Evolutionary conservation across 2,329 filamentous ascomycete genomes (phyloP), one percentile per base, ranked within the genome.

Genomic region (Monilinia aucupariae): DNA sequence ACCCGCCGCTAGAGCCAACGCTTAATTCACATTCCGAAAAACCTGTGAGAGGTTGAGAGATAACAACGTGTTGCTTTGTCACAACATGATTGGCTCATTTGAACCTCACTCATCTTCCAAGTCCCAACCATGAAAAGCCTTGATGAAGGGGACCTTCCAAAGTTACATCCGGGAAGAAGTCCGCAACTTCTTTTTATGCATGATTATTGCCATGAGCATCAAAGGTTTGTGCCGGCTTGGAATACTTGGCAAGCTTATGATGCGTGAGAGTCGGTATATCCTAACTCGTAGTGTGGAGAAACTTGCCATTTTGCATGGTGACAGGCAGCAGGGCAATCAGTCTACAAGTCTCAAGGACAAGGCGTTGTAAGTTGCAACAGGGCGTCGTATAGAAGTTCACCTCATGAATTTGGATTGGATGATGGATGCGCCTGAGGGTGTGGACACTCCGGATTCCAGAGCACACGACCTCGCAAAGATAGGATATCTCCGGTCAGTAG

Each of bases 1-100:
- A 58, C 54, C 30, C 8, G 20, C 54, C 54, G 54, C 43, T 58
- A 47, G 41, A 47, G 30, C 54, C 54, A 56, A 56, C 53, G 54
- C 54, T 58, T 47, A 58, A 47, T 25, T 43, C 43, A 47, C 17
- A 47, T 0, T 37, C 41, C 41, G 13, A 47, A 20, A 56, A 37
- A 17, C 41, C 41, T 48, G 54, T 34, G 54, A 58, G 30, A 47
- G 15, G 12, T 58, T 47, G 54, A 37, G n/a, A 58, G 41, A 37
- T 27, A 34, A 37, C 25, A 58, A 58, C 54, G 54, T 58, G 54
- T 58, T 58, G 41, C 9, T 20, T 47, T 48, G 4, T 58, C 41
- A 17, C 30, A 25, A 37, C 13, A 20, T 34, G 41, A 58, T 58
- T 58, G 54, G 54, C 2, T 6, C 1, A 34, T 22, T 47, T 4